phyloP scores from a whole-genome alignment of 306 rosid species.

The Corylus heterophylla region DNA sequence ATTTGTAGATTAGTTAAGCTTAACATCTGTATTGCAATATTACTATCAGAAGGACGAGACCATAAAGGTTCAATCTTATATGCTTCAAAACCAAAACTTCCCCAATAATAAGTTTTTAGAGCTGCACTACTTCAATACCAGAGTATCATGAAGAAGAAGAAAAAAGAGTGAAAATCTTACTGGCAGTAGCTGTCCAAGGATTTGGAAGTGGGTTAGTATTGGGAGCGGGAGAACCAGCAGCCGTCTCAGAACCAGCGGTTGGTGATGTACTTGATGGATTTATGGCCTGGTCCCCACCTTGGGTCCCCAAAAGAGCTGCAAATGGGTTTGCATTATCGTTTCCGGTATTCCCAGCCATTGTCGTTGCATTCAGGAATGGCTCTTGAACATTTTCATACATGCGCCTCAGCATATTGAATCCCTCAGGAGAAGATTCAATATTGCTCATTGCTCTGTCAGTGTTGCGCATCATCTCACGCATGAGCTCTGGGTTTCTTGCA shows the following conservation, averaged over 20 bases:
- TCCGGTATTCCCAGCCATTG: conserved; percentile 72
- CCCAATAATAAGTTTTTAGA: background rate
- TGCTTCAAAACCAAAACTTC: background rate
- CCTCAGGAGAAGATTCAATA: conserved; percentile 88
- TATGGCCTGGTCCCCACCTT: conserved; percentile 55
- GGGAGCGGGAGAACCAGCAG: conserved; percentile 64
- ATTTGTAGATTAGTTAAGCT: background rate
- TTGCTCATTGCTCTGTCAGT: conserved; percentile 95
- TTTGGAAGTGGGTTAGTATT: conserved; percentile 92
- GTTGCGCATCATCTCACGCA: conserved; percentile 97
- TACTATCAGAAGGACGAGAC: background rate
- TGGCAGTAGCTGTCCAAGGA: conserved; percentile 71
- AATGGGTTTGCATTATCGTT: conserved; percentile 49
- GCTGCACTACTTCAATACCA: background rate
- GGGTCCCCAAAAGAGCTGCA: conserved; percentile 49
- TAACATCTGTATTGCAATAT: background rate
- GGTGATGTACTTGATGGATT: conserved; percentile 56
- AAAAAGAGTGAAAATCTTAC: conserved; percentile 42
- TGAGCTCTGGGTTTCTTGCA: conserved; percentile 87
- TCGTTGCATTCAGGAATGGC: conserved; percentile 85
- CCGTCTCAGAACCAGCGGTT: conserved; percentile 54
- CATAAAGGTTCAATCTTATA: background rate
- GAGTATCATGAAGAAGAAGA: conserved; percentile 11
- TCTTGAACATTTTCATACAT: conserved; percentile 95
- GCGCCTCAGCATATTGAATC: conserved; percentile 92